phyloP scores from a whole-genome alignment of 2,329 filamentous ascomycete species.

The Emergomyces orientalis region DNA sequence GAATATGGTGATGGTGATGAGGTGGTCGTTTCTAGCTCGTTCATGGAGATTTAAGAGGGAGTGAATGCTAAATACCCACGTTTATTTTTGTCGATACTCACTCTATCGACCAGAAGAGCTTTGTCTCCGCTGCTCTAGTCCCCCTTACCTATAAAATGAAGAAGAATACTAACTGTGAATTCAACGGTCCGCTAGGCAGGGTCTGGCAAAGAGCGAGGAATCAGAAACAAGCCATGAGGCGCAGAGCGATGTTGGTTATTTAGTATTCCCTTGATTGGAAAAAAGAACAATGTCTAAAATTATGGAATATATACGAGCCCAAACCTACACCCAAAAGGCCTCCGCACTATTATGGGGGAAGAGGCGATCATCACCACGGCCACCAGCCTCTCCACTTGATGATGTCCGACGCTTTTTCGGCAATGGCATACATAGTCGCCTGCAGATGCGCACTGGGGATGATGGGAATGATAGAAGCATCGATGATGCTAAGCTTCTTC shows the following conservation, averaged over 20 bases:
- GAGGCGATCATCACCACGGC: neutral
- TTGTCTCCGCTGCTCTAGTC: neutral
- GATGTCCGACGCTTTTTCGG: conserved; percentile 26
- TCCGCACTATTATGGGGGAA: neutral
- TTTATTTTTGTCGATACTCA: neutral
- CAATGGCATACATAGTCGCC: conserved; percentile 30
- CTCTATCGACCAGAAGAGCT: too few species aligned
- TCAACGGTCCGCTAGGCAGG: neutral
- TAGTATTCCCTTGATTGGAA: neutral
- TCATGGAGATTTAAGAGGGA: neutral
- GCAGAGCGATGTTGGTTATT: neutral
- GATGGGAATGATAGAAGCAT: conserved; percentile 29
- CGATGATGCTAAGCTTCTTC: conserved; percentile 26
- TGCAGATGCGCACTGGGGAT: conserved; percentile 31
- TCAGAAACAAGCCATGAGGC: neutral
- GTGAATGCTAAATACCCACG: neutral
- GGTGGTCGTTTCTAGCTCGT: neutral
- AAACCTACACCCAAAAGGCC: neutral
- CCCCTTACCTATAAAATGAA: neutral
- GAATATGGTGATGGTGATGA: neutral
- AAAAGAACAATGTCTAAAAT: neutral
- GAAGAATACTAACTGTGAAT: neutral
- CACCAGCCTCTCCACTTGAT: conserved; percentile 13
- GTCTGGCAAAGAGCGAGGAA: neutral
- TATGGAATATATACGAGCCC: neutral